Evolutionary conservation across 345 rosid genomes (phyloP).

Genomic region (Tarenaya hassleriana): DNA sequence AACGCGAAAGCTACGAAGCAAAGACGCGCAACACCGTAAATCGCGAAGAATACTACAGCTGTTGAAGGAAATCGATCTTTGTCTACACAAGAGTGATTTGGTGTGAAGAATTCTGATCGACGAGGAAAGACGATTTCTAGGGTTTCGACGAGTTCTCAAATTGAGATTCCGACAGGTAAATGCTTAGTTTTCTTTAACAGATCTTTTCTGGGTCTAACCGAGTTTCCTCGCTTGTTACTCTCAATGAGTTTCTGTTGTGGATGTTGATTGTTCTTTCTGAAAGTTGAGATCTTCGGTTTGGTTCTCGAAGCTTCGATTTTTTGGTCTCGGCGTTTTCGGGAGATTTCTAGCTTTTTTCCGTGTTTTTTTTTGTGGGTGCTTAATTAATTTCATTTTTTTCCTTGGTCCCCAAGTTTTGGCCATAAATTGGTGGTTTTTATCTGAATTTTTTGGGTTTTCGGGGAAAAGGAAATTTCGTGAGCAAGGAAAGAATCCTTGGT

Average conservation of each 20-base stretch:
- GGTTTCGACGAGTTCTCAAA: neutral
- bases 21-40: too few relatives aligned
- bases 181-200: too few relatives aligned
- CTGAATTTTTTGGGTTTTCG: neutral
- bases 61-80: neutral
- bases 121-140: conserved; percentile 7
- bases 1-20: too few relatives aligned
- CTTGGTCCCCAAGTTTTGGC: conserved; percentile 15
- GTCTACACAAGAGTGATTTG: conserved; percentile 1
- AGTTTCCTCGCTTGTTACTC: too few relatives aligned
- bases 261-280: conserved; percentile 4
- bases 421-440: neutral
- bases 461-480: conserved; percentile 17
- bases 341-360: neutral
- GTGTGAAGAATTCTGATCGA: neutral
- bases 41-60: neutral
- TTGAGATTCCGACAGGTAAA: too few relatives aligned
- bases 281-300: neutral
- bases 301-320: neutral
- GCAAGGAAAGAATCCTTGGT: conserved; percentile 19
- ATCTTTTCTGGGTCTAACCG: too few relatives aligned
- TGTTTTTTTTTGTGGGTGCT: neutral
- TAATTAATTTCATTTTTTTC: neutral
- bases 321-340: neutral
- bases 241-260: neutral